These are phyloP conservation scores for Colletotrichum coccodes DNA, from an alignment of 2,329 filamentous ascomycete species.

Conservation along the genomic window DNA sequence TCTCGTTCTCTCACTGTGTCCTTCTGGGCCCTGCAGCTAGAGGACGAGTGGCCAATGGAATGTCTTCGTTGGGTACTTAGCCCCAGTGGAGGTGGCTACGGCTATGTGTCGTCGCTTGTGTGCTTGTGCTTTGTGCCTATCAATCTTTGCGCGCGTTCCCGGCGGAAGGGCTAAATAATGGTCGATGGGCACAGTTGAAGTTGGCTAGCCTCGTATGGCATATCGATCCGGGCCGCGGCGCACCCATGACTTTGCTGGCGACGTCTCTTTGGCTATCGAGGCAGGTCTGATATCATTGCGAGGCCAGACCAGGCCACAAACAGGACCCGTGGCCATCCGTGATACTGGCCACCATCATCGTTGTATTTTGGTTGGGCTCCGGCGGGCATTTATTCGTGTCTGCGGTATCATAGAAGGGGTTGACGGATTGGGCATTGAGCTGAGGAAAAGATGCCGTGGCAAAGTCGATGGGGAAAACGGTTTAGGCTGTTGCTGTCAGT, in stretches of 20 bases:
- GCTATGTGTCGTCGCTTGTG: slow-evolving; percentile 20
- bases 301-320: slow-evolving; percentile 14
- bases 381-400: neutral
- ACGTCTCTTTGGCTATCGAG: slow-evolving; percentile 26
- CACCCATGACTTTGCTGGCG: slow-evolving; percentile 32
- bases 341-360: slow-evolving; percentile 12
- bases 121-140: neutral
- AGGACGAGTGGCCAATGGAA: neutral
- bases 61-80: slow-evolving; percentile 9
- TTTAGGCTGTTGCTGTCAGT: slow-evolving; percentile 15
- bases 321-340: slow-evolving; percentile 8
- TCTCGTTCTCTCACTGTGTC: neutral
- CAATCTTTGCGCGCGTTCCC: slow-evolving; percentile 15
- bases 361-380: slow-evolving; percentile 23
- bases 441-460: neutral
- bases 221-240: slow-evolving; percentile 25
- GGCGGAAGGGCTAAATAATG: slow-evolving; percentile 25
- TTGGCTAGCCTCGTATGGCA: slow-evolving; percentile 30
- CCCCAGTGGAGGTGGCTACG: slow-evolving; percentile 1
- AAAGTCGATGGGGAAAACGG: slow-evolving; percentile 1
- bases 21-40: slow-evolving; percentile 27
- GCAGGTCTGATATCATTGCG: slow-evolving; percentile 23
- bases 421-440: slow-evolving; percentile 23
- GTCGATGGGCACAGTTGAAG: neutral
- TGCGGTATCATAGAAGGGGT: neutral